These are phyloP conservation scores for Hevea brasiliensis DNA, from an alignment of 345 rosid species.

Conservation along the genomic window DNA sequence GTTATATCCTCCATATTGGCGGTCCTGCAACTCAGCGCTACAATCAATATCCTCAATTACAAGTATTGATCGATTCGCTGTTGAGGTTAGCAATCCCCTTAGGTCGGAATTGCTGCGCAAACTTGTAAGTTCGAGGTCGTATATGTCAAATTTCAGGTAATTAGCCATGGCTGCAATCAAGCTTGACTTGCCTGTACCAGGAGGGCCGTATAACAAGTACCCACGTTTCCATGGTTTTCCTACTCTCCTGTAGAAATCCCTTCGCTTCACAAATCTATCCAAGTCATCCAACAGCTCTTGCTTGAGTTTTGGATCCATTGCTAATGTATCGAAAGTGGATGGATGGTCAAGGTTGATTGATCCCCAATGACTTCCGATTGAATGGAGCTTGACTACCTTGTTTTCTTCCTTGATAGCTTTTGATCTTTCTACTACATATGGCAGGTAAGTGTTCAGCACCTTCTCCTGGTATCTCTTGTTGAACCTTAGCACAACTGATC, in stretches of 20 bases:
- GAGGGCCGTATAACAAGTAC: conserved; percentile 55
- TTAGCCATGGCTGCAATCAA: conserved; percentile 67
- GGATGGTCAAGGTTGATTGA: conserved; percentile 35
- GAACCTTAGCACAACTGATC: conserved; percentile 20
- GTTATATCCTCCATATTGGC: too few species aligned
- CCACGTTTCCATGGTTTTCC: conserved; percentile 69
- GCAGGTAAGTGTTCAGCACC: conserved; percentile 17
- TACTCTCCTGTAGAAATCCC: conserved; percentile 47
- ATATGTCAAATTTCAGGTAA: conserved; percentile 54
- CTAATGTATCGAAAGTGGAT: conserved; percentile 30
- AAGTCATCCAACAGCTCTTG: conserved; percentile 38
- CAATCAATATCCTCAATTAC: neutral
- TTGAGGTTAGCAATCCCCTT: conserved; percentile 39
- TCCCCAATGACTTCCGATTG: conserved; percentile 23
- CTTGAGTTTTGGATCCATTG: conserved; percentile 30
- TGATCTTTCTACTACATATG: conserved; percentile 17
- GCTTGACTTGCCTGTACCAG: conserved; percentile 63
- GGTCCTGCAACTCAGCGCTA: neutral
- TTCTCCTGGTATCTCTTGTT: conserved; percentile 23
- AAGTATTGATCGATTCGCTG: neutral
- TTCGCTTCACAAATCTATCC: conserved; percentile 49
- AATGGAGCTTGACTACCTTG: conserved; percentile 22
- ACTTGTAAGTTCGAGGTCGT: conserved; percentile 48
- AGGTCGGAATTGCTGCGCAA: conserved; percentile 39
- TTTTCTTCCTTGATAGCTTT: conserved; percentile 18